phyloP scores from a whole-genome alignment of 495 filamentous ascomycete genomes.

The Neurospora sp. region DNA sequence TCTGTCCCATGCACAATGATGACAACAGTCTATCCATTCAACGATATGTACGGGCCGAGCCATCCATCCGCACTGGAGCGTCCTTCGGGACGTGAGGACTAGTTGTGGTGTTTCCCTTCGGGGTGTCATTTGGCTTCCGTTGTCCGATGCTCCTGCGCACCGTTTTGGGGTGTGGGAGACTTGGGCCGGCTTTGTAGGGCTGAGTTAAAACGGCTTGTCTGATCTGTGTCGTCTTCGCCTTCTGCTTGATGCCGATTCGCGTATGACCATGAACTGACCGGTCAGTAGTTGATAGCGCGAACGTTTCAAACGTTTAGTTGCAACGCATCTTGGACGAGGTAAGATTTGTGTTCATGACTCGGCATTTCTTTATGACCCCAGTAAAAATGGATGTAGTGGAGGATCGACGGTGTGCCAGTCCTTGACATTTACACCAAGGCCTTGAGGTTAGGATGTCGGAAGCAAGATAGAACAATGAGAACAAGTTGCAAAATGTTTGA shows the following conservation, averaged over 20 bases:
- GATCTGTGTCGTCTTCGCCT: slow-evolving; percentile 11
- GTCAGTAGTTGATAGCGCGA: not conserved
- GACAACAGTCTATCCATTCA: slow-evolving; percentile 99
- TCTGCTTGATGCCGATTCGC: not conserved
- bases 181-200: slow-evolving; percentile 32
- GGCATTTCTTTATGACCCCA: not conserved
- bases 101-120: slow-evolving; percentile 73
- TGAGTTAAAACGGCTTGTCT: slow-evolving; percentile 45
- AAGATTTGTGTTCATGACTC: not conserved
- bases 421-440: not conserved
- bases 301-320: not conserved
- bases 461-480: not conserved
- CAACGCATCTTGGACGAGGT: not conserved
- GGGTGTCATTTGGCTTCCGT: slow-evolving; percentile 39
- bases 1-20: slow-evolving; percentile 50
- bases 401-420: not conserved
- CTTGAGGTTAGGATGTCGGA: not conserved
- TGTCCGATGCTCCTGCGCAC: slow-evolving; percentile 20
- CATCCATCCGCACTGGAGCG: slow-evolving; percentile 72
- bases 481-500: not conserved
- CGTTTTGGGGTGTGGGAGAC: slow-evolving; percentile 33
- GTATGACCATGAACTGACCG: not conserved
- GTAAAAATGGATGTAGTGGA: not conserved
- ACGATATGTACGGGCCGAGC: slow-evolving; percentile 67
- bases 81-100: slow-evolving; percentile 52